Percentiles rank a stretch among this genome's conserved stretches.
These are phyloP conservation scores for Mentha longifolia DNA, from an alignment of 257 asterid genomes.

Conservation along the genomic window DNA sequence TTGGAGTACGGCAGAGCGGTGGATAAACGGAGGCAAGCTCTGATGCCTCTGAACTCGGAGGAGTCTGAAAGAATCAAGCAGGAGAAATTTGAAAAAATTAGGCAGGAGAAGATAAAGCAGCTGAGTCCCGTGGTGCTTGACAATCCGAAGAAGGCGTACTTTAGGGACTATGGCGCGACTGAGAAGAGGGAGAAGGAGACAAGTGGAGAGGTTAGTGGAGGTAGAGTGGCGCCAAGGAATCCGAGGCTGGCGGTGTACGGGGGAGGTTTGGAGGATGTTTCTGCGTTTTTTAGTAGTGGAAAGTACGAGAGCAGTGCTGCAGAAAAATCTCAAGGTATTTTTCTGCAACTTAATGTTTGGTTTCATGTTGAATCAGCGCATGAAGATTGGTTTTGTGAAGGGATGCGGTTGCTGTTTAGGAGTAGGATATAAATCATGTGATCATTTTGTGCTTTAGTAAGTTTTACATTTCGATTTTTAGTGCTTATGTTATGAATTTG, in stretches of 20 bases:
- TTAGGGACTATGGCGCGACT: slow-evolving; percentile 26
- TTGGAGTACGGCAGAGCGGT: slow-evolving; percentile 69
- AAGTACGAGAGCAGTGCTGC: slow-evolving; percentile 52
- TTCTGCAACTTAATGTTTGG: neutral
- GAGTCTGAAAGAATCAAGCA: slow-evolving; percentile 29
- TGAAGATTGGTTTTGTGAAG: neutral
- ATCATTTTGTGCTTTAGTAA: neutral
- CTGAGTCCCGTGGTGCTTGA: slow-evolving; percentile 80
- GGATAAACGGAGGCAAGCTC: slow-evolving; percentile 61
- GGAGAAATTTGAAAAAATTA: slow-evolving; percentile 27
- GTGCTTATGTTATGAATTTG: slow-evolving; percentile 19
- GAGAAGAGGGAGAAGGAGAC: slow-evolving; percentile 28
- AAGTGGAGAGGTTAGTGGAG: slow-evolving; percentile 37
- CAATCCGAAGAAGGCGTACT: slow-evolving; percentile 45
- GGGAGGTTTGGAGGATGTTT: slow-evolving; percentile 80
- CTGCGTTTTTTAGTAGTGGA: slow-evolving; percentile 65
- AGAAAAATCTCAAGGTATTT: slow-evolving; percentile 60
- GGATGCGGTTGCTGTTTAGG: neutral
- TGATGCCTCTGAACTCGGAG: slow-evolving; percentile 57
- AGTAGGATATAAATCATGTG: neutral
- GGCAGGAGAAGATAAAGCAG: slow-evolving; percentile 63
- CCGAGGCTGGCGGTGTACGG: slow-evolving; percentile 93
- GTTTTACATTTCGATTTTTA: neutral
- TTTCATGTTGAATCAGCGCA: slow-evolving; percentile 6
- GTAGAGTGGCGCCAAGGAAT: slow-evolving; percentile 77